These are phyloP conservation scores for Penicillium italicum DNA, from an alignment of 2,329 filamentous ascomycete genomes.

Conservation along the genomic window DNA sequence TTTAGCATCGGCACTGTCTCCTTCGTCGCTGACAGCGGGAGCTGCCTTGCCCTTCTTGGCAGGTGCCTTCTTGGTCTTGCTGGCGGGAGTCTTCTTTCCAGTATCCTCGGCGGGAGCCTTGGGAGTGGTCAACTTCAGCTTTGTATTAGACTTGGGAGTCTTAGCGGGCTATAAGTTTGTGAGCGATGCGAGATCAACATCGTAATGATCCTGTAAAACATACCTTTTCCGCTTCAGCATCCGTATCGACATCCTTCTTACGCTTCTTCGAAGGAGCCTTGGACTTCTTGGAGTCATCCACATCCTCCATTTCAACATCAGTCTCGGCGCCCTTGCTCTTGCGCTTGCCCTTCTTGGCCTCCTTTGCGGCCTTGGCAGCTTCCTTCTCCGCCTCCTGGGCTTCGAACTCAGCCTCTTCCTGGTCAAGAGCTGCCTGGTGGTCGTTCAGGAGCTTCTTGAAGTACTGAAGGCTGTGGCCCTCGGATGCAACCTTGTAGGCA, in stretches of 20 bases:
- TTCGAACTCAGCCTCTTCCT: slow-evolving; percentile 49
- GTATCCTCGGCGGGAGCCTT: slow-evolving; percentile 54
- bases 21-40: slow-evolving; percentile 52
- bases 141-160: slow-evolving; percentile 61
- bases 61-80: slow-evolving; percentile 57
- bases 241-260: slow-evolving; percentile 65
- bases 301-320: slow-evolving; percentile 54
- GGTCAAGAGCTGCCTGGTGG: slow-evolving; percentile 54
- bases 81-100: slow-evolving; percentile 47
- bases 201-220: slow-evolving; percentile 23
- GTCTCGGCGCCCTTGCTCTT: slow-evolving; percentile 49
- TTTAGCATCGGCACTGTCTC: slow-evolving; percentile 54
- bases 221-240: slow-evolving; percentile 70
- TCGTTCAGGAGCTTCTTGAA: slow-evolving; percentile 74
- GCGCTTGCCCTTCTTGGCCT: slow-evolving; percentile 48
- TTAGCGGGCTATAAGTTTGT: slow-evolving; percentile 51
- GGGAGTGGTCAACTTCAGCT: slow-evolving; percentile 51
- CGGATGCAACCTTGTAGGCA: slow-evolving; percentile 75
- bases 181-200: slow-evolving; percentile 4
- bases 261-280: slow-evolving; percentile 67
- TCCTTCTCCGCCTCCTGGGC: slow-evolving; percentile 58
- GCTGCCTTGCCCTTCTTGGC: slow-evolving; percentile 46
- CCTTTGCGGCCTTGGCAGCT: slow-evolving; percentile 52
- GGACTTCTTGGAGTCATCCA: slow-evolving; percentile 48
- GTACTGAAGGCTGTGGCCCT: slow-evolving; percentile 71